Conservation (phyloP, 2,329 filamentous ascomycete genomes). For the Aureobasidium mangrovei region DNA sequence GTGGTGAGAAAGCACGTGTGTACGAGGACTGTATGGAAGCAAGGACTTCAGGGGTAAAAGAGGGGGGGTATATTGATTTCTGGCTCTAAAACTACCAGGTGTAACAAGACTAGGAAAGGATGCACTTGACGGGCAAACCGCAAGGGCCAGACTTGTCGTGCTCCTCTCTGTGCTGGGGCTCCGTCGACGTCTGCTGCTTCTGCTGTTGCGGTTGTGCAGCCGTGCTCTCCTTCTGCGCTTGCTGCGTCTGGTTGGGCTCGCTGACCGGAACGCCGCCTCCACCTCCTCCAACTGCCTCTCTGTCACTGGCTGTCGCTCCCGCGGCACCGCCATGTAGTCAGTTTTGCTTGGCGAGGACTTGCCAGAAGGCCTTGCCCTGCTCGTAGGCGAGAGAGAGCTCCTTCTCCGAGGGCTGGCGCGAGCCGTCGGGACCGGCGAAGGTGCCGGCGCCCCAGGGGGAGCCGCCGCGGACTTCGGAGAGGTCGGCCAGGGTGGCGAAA, state of each 20-base stretch:
- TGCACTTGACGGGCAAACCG: slow-evolving; percentile 67
- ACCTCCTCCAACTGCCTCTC: slow-evolving; percentile 19
- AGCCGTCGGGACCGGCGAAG: slow-evolving; percentile 68
- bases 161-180: slow-evolving; percentile 31
- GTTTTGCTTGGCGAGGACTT: slow-evolving; percentile 55
- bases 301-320: slow-evolving; percentile 20
- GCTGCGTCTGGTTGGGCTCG: slow-evolving; percentile 12
- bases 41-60: neutral
- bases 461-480: slow-evolving; percentile 76
- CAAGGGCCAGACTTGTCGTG: slow-evolving; percentile 60
- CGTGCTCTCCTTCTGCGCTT: slow-evolving; percentile 12
- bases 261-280: slow-evolving; percentile 15
- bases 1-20: too few relatives aligned
- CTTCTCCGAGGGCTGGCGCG: slow-evolving; percentile 63
- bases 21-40: neutral
- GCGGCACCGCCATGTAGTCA: slow-evolving; percentile 65
- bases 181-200: slow-evolving; percentile 22
- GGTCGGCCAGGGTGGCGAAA: slow-evolving; percentile 61
- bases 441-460: slow-evolving; percentile 91
- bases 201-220: slow-evolving; percentile 15
- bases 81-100: neutral
- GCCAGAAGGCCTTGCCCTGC: slow-evolving; percentile 82
- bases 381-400: slow-evolving; percentile 72
- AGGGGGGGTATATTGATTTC: slow-evolving; percentile 8
- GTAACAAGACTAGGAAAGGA: slow-evolving; percentile 45